Evolutionary conservation across 495 filamentous ascomycete genomes (phyloP).

Genomic region (Xylaria curta): DNA sequence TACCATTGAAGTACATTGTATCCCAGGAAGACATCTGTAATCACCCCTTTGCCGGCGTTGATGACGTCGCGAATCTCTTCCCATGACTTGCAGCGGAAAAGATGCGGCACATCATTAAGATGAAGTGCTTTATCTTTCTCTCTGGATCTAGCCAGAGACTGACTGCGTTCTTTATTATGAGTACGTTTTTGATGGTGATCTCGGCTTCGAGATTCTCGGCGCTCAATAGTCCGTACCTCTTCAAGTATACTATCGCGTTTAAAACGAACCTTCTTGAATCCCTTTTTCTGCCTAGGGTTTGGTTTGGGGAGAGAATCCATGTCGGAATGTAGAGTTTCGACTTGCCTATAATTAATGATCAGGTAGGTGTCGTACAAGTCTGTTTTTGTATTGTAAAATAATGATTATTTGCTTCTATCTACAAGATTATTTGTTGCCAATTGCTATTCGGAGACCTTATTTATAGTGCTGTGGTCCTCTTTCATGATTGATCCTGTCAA

Average conservation of each 20-base stretch:
- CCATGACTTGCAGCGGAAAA: constrained; percentile 14
- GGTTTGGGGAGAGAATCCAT: neutral
- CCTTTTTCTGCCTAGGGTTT: neutral
- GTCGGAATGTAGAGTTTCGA: neutral
- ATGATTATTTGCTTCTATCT: neutral
- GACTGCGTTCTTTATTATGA: neutral
- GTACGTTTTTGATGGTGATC: neutral
- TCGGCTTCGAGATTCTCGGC: neutral
- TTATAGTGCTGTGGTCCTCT: neutral
- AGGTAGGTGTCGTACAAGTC: neutral
- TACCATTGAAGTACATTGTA: constrained; percentile 23
- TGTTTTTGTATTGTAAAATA: neutral
- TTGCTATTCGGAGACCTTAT: neutral
- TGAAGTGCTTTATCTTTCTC: neutral
- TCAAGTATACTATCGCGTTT: neutral
- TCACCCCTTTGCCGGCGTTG: neutral
- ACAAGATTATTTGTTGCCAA: neutral
- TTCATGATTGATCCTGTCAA: neutral
- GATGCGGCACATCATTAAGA: neutral
- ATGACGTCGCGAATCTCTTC: neutral
- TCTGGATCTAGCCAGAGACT: neutral
- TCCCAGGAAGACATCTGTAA: constrained; percentile 15
- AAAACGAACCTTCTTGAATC: neutral
- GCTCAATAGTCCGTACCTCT: neutral
- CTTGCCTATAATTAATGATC: neutral